Base-by-base conservation (phyloP, 2,329 filamentous ascomycete species). In the Lecanicillium sp. region DNA sequence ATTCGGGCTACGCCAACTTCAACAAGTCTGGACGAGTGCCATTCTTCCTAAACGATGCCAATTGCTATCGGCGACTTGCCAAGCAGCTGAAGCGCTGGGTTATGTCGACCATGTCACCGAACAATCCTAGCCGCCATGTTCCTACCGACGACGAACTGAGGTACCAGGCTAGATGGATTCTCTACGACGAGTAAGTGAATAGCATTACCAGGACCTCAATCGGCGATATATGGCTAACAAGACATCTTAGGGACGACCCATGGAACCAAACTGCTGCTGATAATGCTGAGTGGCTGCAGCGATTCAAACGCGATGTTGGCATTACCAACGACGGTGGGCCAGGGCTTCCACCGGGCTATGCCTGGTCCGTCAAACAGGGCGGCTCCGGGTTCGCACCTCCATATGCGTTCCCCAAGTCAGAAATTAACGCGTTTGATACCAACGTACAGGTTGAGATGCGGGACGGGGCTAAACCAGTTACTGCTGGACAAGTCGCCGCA, bases 261-360 rank as follows among this genome's bases (percentile, higher is more conserved):
- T 79, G 75, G 71, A 80, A 80, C 51, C 71, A 77, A 47, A 80
- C 76, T 0, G 72, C 73, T 1, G 75, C 75, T 20, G 77, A 80
- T 49, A 80, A 80, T 45, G 66, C 64, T 1, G 75, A 80, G 54
- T 81, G 77, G 77, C 63, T 81, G 11, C 64, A 68, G 40, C 68
- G 75, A 32, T 80, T 81, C 60, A 80, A 81, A 54, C 67, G 73
- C 9, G 67, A 75, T 34, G 64, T 61, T 1, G 73, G 73, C 14
- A 69, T 80, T 20, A 53, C 71, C 1, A 54, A 62, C n/a, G 59
- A 64, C 9, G 56, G 62, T 4, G 71, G 74, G 0, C 73, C 73
- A 0, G 73, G 73, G 3, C 60, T 79, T 0, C 60, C 64, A 0
- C 45, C 52, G 2, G 58, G 54, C 17, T 43, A 53, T 6, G 52